These are phyloP conservation scores for Microsporum ferrugineum DNA, from an alignment of 2,329 filamentous ascomycete genomes.

Conservation along the genomic window DNA sequence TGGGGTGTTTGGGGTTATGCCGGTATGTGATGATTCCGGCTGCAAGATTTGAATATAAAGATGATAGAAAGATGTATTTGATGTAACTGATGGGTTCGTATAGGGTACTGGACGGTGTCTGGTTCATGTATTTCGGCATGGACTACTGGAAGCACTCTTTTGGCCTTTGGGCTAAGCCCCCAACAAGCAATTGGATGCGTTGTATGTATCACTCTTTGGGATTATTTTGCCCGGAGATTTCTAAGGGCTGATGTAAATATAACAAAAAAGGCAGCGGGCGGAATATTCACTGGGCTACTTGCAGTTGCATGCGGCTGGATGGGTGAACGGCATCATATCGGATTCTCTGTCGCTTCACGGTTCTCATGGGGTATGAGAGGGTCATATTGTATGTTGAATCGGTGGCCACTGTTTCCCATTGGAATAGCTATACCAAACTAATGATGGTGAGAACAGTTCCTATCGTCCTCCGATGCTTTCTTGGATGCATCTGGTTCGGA, in stretches of 20 bases:
- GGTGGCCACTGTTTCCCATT: neutral
- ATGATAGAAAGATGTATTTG: neutral
- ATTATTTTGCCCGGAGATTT: neutral
- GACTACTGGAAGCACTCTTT: constrained; percentile 21
- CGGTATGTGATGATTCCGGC: constrained; percentile 11
- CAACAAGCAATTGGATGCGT: constrained; percentile 20
- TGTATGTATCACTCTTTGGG: constrained; percentile 7
- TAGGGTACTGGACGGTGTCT: constrained; percentile 23
- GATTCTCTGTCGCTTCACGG: constrained; percentile 33
- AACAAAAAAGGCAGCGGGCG: constrained; percentile 1
- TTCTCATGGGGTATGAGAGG: constrained; percentile 35
- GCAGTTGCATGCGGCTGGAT: constrained; percentile 29
- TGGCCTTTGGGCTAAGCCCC: constrained; percentile 19
- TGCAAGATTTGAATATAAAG: neutral
- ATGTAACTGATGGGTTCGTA: constrained; percentile 2
- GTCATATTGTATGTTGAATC: constrained; percentile 18
- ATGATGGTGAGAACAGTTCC: constrained; percentile 13
- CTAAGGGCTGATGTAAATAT: neutral
- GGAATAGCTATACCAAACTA: neutral
- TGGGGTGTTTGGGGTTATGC: constrained; percentile 21
- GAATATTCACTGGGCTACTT: constrained; percentile 25
- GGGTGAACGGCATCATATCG: constrained; percentile 35
- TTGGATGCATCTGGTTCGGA: constrained; percentile 24
- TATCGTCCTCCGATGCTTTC: constrained; percentile 5
- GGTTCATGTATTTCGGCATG: constrained; percentile 22